Conservation (phyloP, 2,329 filamentous ascomycete species). For the Hansfordia pulvinata region DNA sequence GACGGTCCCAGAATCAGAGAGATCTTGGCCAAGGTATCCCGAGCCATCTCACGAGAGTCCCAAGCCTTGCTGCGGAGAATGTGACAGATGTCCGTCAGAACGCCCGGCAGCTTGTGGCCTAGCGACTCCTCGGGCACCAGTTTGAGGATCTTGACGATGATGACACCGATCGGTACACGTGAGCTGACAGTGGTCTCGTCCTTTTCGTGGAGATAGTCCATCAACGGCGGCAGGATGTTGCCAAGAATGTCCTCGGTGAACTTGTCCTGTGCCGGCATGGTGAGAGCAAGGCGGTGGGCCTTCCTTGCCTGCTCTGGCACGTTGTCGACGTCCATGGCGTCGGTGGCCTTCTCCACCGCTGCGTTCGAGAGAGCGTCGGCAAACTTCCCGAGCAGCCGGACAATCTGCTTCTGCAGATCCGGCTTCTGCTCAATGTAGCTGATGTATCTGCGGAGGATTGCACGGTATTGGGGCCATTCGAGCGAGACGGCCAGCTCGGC, state of each 20-base stretch:
- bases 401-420: slow-evolving; percentile 73
- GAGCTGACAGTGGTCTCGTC: slow-evolving; percentile 90
- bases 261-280: slow-evolving; percentile 54
- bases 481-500: slow-evolving; percentile 60
- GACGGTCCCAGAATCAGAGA: slow-evolving; percentile 65
- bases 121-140: slow-evolving; percentile 64
- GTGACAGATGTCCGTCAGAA: slow-evolving; percentile 84
- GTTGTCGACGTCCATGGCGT: slow-evolving; percentile 29
- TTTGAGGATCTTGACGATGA: slow-evolving; percentile 75
- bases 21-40: slow-evolving; percentile 79
- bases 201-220: slow-evolving; percentile 83
- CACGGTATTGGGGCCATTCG: slow-evolving; percentile 84
- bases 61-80: slow-evolving; percentile 81
- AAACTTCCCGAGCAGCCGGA: slow-evolving; percentile 68
- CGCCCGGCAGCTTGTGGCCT: slow-evolving; percentile 60
- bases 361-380: slow-evolving; percentile 61
- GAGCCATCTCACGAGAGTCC: slow-evolving; percentile 80
- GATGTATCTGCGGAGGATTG: slow-evolving; percentile 71
- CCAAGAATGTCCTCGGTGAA: slow-evolving; percentile 58
- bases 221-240: slow-evolving; percentile 65
- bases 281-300: slow-evolving; percentile 39
- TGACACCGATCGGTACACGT: slow-evolving; percentile 79
- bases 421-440: slow-evolving; percentile 69
- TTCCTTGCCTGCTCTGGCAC: no score
- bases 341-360: slow-evolving; percentile 20